Evolutionary conservation across 1,284 basidiomycete species (phyloP), one percentile per base, ranked within the genome.

Genomic region (Schizophyllum amplum): DNA sequence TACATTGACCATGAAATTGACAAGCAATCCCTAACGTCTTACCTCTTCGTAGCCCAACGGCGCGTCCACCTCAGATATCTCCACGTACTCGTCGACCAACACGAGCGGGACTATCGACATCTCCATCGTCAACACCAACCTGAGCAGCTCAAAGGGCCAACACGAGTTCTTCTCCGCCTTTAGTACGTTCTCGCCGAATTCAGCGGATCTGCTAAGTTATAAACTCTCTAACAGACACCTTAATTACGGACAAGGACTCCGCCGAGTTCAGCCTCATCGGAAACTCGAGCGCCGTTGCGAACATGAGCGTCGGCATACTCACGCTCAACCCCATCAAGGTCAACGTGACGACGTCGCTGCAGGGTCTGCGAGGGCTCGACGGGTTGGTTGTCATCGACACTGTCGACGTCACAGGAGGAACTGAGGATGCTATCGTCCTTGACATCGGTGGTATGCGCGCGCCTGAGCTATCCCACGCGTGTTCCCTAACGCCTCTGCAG

Each of bases 321-420:
- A 81, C 81, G 20, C 75, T 92, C n/a, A 76, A 87, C 65, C 79
- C 85, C 1, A 90, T 92, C 67, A 80, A 81, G 62, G 86, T 92
- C 67, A 83, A 88, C 61, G 88, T 90, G 6, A 74, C 83, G n/a
- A 85, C 84, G 5, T 77, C 75, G 24, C 70, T 92, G 53, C 68
- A 75, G 23, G 90, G 89, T 53, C 68, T 92, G 17, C 75, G 77
- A 59, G 87, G 88, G 6, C 68, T 91, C 53, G 77, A 81, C 49
- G 77, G 76, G 4, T 72, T 79, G 64, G 83, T 81, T 2, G 72
- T 73, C 11, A 87, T 92, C 60, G 72, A 78, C 51, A 71, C 67
- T 11, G 84, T 92, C 24, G 88, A 92, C 65, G 85, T 92, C 2
- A 65, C 79, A 11, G 87, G 87, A 55, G 90, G 89, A 23, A 83